Conservation (phyloP, 805 yeast species). For the Candida anglica region DNA sequence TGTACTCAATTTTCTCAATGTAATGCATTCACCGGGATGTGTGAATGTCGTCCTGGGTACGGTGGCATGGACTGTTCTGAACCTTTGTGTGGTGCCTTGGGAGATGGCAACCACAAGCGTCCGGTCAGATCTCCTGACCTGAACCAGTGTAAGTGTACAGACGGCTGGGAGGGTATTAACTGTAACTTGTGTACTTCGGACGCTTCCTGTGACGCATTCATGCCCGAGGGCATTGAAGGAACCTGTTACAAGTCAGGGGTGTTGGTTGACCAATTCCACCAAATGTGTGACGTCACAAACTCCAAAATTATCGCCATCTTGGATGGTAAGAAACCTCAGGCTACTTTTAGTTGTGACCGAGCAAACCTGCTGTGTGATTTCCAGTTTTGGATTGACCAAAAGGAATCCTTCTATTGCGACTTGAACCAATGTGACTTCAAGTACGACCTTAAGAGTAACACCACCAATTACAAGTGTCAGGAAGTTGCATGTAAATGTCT, state of each 20-base stretch:
- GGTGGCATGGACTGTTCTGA: constrained; percentile 90
- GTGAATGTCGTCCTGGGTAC: constrained; percentile 90
- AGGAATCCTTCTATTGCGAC: constrained; percentile 88
- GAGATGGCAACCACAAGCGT: constrained; percentile 57
- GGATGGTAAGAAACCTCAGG: constrained; percentile 82
- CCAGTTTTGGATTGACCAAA: constrained; percentile 93
- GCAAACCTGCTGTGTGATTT: constrained; percentile 69
- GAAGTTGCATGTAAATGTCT: constrained; percentile 82
- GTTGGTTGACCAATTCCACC: constrained; percentile 74
- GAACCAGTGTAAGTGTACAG: constrained; percentile 61
- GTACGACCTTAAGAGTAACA: constrained; percentile 56
- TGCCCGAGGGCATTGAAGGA: constrained; percentile 83
- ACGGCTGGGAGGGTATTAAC: constrained; percentile 93
- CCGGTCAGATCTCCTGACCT: constrained; percentile 56
- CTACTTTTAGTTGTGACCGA: constrained; percentile 82
- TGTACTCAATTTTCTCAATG: constrained; percentile 91
- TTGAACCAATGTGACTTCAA: constrained; percentile 68
- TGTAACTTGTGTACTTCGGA: constrained; percentile 82
- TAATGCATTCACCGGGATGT: constrained; percentile 81
- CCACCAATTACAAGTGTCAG: constrained; percentile 75
- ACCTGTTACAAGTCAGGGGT: constrained; percentile 87
- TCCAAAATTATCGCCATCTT: constrained; percentile 77
- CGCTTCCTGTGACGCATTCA: constrained; percentile 73
- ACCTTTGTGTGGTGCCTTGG: constrained; percentile 82
- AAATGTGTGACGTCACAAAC: constrained; percentile 93